phyloP scores from a whole-genome alignment of 768 basidiomycete species.

The Rhodosporidiobolus sp. region DNA sequence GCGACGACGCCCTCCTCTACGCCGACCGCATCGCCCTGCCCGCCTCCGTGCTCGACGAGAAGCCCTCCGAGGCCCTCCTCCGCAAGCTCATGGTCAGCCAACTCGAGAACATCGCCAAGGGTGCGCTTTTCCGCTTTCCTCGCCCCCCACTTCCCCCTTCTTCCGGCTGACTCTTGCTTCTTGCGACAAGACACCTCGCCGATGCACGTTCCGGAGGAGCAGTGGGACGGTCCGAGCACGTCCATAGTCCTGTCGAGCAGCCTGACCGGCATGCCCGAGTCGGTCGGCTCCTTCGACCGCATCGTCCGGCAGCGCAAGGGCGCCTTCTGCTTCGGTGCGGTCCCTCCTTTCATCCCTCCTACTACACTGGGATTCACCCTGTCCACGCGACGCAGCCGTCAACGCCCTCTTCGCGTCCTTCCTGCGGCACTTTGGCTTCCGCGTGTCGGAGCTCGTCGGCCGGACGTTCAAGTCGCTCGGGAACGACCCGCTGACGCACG shows the following conservation, averaged over 20 bases:
- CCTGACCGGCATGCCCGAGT: conserved; percentile 20
- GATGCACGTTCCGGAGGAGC: conserved; percentile 21
- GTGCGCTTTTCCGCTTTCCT: not conserved
- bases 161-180: not conserved
- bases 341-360: not conserved
- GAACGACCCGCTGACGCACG: conserved; percentile 25
- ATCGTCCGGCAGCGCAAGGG: conserved; percentile 20
- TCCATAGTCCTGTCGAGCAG: conserved; percentile 6
- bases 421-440: conserved; percentile 23
- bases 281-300: conserved; percentile 7
- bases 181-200: conserved; percentile 18
- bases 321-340: conserved; percentile 33
- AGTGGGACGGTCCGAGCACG: conserved; percentile 10
- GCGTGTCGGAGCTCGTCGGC: conserved; percentile 19
- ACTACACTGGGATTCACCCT: not conserved
- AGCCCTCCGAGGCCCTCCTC: conserved; percentile 13
- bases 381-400: not conserved
- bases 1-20: not conserved
- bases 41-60: not conserved
- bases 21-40: conserved; percentile 21
- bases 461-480: conserved; percentile 26
- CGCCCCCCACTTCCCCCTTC: not conserved
- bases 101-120: conserved; percentile 29
- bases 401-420: conserved; percentile 22
- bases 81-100: not conserved